phyloP scores from a whole-genome alignment of 306 rosid species.

The Calophaca sinica region DNA sequence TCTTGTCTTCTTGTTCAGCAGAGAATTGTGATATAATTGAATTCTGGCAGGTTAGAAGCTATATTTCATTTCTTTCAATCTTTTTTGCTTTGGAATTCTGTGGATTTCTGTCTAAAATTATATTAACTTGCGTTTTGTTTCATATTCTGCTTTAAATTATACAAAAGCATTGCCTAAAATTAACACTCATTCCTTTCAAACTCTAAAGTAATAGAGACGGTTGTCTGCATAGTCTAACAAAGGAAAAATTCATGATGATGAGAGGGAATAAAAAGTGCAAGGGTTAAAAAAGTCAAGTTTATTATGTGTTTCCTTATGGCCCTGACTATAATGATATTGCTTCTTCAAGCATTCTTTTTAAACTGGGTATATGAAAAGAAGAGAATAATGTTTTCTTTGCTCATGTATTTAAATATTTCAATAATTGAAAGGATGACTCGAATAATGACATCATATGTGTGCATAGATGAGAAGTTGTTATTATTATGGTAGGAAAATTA shows the following conservation, averaged over 20 bases:
- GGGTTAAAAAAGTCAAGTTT: constrained; percentile 18
- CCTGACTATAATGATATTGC: constrained; percentile 44
- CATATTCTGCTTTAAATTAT: not conserved
- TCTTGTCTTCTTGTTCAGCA: constrained; percentile 47
- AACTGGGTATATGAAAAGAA: constrained; percentile 42
- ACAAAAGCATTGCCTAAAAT: constrained; percentile 19
- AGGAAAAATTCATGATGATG: constrained; percentile 34
- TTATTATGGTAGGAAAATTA: constrained; percentile 50
- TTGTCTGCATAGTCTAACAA: constrained; percentile 48
- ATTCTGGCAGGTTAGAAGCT: constrained; percentile 50
- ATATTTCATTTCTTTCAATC: constrained; percentile 19
- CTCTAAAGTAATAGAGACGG: not conserved
- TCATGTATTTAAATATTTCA: constrained; percentile 39
- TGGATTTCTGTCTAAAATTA: not conserved
- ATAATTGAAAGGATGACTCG: constrained; percentile 43
- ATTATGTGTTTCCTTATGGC: constrained; percentile 25
- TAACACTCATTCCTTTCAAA: constrained; percentile 27
- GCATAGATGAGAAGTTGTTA: constrained; percentile 43
- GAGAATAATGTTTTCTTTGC: constrained; percentile 44
- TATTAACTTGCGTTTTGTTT: not conserved
- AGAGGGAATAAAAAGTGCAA: constrained; percentile 33
- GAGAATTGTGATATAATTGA: constrained; percentile 36
- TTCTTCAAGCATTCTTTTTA: constrained; percentile 34
- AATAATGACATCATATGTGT: constrained; percentile 49
- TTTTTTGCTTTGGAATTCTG: constrained; percentile 35